phyloP scores from a whole-genome alignment of 202 grass and related monocot genomes.

The Zoysia matrella region DNA sequence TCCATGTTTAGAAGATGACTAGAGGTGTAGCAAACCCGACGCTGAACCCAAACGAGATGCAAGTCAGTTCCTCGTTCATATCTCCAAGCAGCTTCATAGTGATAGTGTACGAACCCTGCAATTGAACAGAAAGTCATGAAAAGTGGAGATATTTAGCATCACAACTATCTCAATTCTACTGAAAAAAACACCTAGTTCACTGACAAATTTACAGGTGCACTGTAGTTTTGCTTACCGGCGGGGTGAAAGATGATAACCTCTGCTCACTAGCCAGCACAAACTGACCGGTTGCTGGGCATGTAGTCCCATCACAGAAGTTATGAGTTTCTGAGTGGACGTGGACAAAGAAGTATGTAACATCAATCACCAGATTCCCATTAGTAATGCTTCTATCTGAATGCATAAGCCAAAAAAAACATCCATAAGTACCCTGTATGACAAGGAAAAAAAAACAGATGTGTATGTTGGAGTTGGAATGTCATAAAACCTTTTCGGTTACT shows the following conservation, averaged over 20 bases:
- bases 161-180: not conserved
- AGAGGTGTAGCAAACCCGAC: constrained; percentile 54
- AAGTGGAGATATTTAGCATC: not conserved
- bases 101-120: constrained; percentile 79
- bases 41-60: constrained; percentile 76
- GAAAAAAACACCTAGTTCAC: not conserved
- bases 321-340: constrained; percentile 81
- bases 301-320: constrained; percentile 69
- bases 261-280: constrained; percentile 62
- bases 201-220: not conserved
- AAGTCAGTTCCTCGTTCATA: constrained; percentile 58
- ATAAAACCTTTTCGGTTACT: not conserved
- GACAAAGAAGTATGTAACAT: constrained; percentile 79
- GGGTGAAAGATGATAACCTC: constrained; percentile 64
- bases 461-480: not conserved
- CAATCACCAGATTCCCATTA: constrained; percentile 66
- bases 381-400: constrained; percentile 60
- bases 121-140: constrained; percentile 14
- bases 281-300: constrained; percentile 64
- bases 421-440: not conserved
- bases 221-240: constrained; percentile 63
- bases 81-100: constrained; percentile 68
- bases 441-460: not conserved
- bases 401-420: not conserved
- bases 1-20: not conserved